A percentile compares a stretch with the other conserved stretches of the same genome.
phyloP scores from a whole-genome alignment of 768 basidiomycete species.

The Porpolomopsis calyptriformis region DNA sequence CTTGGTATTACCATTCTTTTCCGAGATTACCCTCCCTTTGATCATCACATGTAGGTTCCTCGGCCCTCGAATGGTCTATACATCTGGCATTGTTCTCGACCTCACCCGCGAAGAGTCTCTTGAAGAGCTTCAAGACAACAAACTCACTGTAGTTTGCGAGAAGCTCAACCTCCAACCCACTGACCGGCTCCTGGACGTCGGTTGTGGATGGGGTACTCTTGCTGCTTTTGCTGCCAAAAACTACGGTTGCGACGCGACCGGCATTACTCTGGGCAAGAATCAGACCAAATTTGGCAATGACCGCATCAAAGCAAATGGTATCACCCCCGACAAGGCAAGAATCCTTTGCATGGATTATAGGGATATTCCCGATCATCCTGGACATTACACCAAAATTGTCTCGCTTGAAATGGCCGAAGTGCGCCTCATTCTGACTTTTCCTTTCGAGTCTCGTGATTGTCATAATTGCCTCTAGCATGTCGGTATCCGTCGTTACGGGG shows the following conservation, averaged over 20 bases:
- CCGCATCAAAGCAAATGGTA: conserved; percentile 73
- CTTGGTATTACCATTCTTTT: conserved; percentile 41
- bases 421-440: conserved; percentile 10
- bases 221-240: conserved; percentile 94
- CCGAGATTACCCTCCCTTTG: neutral
- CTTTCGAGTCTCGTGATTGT: neutral
- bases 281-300: conserved; percentile 90
- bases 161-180: conserved; percentile 84
- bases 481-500: conserved; percentile 82
- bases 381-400: conserved; percentile 88
- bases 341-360: conserved; percentile 92
- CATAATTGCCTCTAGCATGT: conserved; percentile 55
- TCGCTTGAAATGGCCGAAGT: conserved; percentile 98
- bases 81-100: conserved; percentile 78
- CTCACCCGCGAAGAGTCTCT: conserved; percentile 67
- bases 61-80: conserved; percentile 95
- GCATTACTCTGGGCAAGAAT: conserved; percentile 85
- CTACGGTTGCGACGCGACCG: conserved; percentile 91
- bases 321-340: conserved; percentile 40
- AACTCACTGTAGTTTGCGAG: conserved; percentile 88
- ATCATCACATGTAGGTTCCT: conserved; percentile 67
- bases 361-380: conserved; percentile 67
- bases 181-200: conserved; percentile 77
- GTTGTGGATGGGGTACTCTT: conserved; percentile 96
- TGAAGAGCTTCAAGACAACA: conserved; percentile 96